Percentiles rank a stretch among this genome's conserved stretches.
Conservation (phyloP, 176 grass and related monocot genomes). For the Musa beccarii region DNA sequence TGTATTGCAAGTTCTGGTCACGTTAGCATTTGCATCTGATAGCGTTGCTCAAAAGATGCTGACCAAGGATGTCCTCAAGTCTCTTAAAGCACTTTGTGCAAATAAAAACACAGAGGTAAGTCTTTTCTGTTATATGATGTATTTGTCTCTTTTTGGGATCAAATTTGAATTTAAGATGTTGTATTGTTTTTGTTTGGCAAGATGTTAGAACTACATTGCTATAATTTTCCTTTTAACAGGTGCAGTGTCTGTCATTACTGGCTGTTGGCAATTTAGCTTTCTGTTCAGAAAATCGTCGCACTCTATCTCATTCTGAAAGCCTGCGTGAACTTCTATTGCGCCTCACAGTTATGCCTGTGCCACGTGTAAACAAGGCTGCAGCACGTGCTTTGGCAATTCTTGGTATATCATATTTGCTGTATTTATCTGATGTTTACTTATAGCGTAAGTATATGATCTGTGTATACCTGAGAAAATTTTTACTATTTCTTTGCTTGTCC, state of each 20-base stretch:
- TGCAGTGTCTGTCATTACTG: conserved; percentile 85
- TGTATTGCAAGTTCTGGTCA: conserved; percentile 81
- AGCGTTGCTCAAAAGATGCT: conserved; percentile 94
- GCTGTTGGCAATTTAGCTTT: conserved; percentile 98
- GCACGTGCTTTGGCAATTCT: conserved; percentile 93
- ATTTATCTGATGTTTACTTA: neutral
- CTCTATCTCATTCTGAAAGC: conserved; percentile 77
- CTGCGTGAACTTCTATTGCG: conserved; percentile 80
- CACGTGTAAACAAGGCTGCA: conserved; percentile 64
- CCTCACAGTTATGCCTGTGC: conserved; percentile 54
- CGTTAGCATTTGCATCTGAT: conserved; percentile 91
- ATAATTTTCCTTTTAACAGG: conserved; percentile 48
- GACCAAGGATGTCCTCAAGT: conserved; percentile 83
- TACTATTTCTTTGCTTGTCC: neutral
- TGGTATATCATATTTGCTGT: conserved; percentile 34
- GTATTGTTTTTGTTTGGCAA: conserved; percentile 10
- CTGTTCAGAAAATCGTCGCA: conserved; percentile 87
- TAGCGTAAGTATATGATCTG: conserved; percentile 19
- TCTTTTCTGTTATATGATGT: neutral
- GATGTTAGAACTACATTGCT: neutral
- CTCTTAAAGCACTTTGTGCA: conserved; percentile 82
- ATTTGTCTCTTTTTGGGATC: conserved; percentile 70
- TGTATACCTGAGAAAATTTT: neutral
- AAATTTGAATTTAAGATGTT: conserved; percentile 31
- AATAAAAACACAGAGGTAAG: conserved; percentile 91